Base-by-base conservation (phyloP, 202 grass and related monocot species). In the Setaria italica region DNA sequence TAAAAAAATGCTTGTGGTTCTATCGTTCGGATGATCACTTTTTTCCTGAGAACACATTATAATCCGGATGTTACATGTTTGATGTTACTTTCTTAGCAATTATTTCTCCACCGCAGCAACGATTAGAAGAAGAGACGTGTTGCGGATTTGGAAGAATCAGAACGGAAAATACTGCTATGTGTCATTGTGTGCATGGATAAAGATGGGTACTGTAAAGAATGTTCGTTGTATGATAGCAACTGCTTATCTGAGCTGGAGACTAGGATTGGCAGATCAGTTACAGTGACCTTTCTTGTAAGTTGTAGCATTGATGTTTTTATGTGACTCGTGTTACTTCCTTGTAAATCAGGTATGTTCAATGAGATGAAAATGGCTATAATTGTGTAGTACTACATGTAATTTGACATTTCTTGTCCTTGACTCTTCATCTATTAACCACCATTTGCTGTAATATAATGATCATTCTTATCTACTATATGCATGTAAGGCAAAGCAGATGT, bases 121-220 rank as follows among this genome's bases (percentile, higher is more conserved):
- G 35, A 50, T 55, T 29, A 39, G 33, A 66, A 7, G 54, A 62
- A 63, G 72, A 48, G 67, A 79, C 43, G 46, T 30, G 20, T 73
- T 25, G 21, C 42, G 51, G 37, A 65, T 79, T 68, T 53, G 67
- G 48, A 74, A 90, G 66, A 78, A 79, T 51, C 78, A 16, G 15
- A 32, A 29, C 13, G 74, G 66, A 60, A 67, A 90, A 78, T 53
- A 68, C 41, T 67, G 72, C 16, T 66, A 3, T 58, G 13, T 74
- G 83, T 77, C 71, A 70, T 48, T 43, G 54, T 89, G 67, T 73
- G 80, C 67, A 82, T 83, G 84, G 80, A 74, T 83, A 90, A 68
- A 83, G 79, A 87, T 87, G 49, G 74, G 37, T 79, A 74, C 20
- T 33, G 14, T 79, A 82, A 83, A 86, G 20, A 73, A 82, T 79